Conservation (phyloP, 2,329 filamentous ascomycete species). For the Ampelomyces quisqualis region DNA sequence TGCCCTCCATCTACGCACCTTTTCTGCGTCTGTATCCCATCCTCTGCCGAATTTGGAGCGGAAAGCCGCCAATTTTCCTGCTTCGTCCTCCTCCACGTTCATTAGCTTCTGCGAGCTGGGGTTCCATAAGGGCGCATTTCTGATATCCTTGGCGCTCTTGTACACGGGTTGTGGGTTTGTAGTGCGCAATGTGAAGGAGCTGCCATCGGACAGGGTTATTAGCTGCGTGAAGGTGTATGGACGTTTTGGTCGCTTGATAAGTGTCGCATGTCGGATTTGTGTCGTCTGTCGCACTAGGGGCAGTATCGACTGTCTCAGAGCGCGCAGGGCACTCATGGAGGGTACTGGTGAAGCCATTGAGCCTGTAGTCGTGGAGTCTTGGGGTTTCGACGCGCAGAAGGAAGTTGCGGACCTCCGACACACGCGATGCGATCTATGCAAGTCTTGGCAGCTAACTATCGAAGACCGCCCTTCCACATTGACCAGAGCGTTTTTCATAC, state of each 20-base stretch:
- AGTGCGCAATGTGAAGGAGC: slow-evolving; percentile 76
- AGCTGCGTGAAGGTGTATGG: slow-evolving; percentile 98
- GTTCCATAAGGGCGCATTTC: slow-evolving; percentile 91
- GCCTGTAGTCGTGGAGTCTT: slow-evolving; percentile 6
- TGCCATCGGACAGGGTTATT: slow-evolving; percentile 87
- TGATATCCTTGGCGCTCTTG: slow-evolving; percentile 73
- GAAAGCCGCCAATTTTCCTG: slow-evolving; percentile 84
- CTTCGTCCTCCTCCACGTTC: slow-evolving; percentile 94
- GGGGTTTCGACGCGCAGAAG: slow-evolving; percentile 7
- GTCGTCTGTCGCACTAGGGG: slow-evolving; percentile 20
- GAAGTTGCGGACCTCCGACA: slow-evolving; percentile 28
- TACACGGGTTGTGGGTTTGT: slow-evolving; percentile 68
- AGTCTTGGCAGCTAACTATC: slow-evolving; percentile 18
- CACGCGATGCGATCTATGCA: slow-evolving; percentile 6
- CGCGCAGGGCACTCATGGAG: slow-evolving; percentile 35
- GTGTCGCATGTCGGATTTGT: slow-evolving; percentile 78
- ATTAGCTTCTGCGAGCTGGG: slow-evolving; percentile 75
- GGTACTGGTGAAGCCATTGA: slow-evolving; percentile 38
- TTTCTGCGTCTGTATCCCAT: slow-evolving; percentile 63
- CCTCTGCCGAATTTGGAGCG: slow-evolving; percentile 77
- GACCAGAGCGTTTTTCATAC: too few relatives aligned
- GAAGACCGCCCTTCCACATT: slow-evolving; percentile 2
- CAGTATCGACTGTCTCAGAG: slow-evolving; percentile 30
- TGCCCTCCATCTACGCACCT: slow-evolving; percentile 8
- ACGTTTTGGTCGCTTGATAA: slow-evolving; percentile 82